Percentiles rank a stretch among this genome's conserved stretches.
These are phyloP conservation scores for Aspergillus biplanus DNA, from an alignment of 495 filamentous ascomycete genomes.

Conservation along the genomic window DNA sequence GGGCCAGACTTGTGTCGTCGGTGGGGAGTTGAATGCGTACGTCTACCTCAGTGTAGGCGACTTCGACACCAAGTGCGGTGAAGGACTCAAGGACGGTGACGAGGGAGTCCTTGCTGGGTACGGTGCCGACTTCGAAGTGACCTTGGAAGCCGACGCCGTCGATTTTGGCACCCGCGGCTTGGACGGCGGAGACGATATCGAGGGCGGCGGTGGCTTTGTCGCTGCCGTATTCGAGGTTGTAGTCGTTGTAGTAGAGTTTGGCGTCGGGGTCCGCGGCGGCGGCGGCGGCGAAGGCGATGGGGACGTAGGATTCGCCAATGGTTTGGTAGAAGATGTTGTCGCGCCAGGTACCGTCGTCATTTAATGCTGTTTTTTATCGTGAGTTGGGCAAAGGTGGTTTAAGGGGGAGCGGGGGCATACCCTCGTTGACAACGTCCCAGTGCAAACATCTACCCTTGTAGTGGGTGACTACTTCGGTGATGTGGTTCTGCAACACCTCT, in stretches of 20 bases:
- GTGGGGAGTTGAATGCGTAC: constrained; percentile 57
- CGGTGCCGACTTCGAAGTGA: constrained; percentile 61
- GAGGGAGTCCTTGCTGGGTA: constrained; percentile 51
- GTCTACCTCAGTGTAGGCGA: constrained; percentile 67
- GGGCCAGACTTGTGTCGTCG: constrained; percentile 46
- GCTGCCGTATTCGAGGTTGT: constrained; percentile 63
- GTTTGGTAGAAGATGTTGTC: constrained; percentile 43
- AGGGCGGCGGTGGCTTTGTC: constrained; percentile 50
- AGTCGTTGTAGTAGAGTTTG: constrained; percentile 71
- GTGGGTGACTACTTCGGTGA: constrained; percentile 56
- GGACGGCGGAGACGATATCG: constrained; percentile 56
- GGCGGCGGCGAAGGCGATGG: constrained; percentile 52
- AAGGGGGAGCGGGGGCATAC: constrained; percentile 18
- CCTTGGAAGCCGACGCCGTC: constrained; percentile 68
- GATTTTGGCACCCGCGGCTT: constrained; percentile 57
- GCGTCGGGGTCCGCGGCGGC: constrained; percentile 49
- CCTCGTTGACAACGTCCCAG: constrained; percentile 50
- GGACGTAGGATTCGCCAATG: constrained; percentile 50
- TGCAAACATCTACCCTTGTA: constrained; percentile 58
- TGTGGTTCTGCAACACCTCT: constrained; percentile 53
- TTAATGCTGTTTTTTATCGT: constrained; percentile 31
- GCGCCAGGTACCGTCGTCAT: constrained; percentile 52
- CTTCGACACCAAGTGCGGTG: constrained; percentile 57
- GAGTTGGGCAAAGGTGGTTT: background rate
- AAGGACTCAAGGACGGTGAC: constrained; percentile 53